Evolutionary conservation across 2,329 filamentous ascomycete genomes (phyloP).

Genomic region (Fusarium nelsonii): DNA sequence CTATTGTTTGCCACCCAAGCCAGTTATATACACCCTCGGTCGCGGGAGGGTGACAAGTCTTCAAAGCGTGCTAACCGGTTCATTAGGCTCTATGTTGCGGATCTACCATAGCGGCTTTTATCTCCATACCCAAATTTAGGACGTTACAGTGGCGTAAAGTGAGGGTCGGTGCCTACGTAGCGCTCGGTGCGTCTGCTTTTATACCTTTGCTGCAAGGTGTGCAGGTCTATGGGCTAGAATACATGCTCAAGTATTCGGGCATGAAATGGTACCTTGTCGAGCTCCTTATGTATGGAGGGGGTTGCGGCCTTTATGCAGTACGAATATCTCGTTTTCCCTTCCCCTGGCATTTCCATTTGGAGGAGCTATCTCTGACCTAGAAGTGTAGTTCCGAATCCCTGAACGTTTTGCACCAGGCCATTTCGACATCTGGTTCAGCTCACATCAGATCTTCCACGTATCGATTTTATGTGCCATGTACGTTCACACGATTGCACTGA

Average conservation of each 20-base stretch:
- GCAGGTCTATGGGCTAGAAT: neutral
- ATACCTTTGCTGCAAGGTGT: neutral
- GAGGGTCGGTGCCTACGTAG: neutral
- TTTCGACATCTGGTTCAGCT: conserved; percentile 3
- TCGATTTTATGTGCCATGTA: conserved; percentile 3
- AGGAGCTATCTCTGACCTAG: neutral
- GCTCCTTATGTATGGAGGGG: neutral
- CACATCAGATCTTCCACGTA: neutral
- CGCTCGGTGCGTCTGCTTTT: neutral
- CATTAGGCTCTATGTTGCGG: neutral
- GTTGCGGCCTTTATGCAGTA: conserved; percentile 10
- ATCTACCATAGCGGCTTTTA: neutral
- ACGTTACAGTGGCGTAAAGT: neutral
- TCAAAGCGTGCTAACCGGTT: neutral
- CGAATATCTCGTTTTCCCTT: neutral
- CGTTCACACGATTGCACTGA: neutral
- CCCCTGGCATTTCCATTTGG: accelerated
- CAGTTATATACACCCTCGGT: neutral
- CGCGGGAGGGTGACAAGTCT: neutral
- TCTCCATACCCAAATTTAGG: neutral
- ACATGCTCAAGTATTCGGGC: neutral
- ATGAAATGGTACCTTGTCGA: conserved; percentile 1
- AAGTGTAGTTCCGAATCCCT: accelerated
- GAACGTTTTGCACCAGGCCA: neutral
- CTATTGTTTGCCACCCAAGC: neutral